Conservation (phyloP, 441 rosid genomes). For the Eruca vesicaria region DNA sequence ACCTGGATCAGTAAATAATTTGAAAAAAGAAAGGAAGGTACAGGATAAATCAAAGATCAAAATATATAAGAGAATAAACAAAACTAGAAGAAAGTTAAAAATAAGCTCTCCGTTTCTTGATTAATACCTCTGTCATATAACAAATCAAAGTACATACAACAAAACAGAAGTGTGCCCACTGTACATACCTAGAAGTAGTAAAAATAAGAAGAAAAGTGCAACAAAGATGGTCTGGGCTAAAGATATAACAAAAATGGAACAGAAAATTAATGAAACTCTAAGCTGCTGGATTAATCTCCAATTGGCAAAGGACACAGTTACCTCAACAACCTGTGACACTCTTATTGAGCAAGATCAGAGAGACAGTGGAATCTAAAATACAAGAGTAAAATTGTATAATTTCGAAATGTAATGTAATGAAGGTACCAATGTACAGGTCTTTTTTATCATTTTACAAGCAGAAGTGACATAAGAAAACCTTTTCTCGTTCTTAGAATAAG, state of each 20-base stretch:
- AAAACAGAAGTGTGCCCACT: slow-evolving; percentile 60
- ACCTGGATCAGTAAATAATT: slow-evolving; percentile 26
- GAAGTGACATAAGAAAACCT: slow-evolving; percentile 78
- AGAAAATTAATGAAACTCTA: slow-evolving; percentile 15
- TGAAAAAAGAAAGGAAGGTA: background rate
- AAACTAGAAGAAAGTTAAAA: slow-evolving; percentile 27
- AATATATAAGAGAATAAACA: slow-evolving; percentile 24
- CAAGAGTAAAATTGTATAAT: slow-evolving; percentile 39
- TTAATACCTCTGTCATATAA: slow-evolving; percentile 78
- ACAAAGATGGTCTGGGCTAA: slow-evolving; percentile 34
- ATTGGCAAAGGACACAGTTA: slow-evolving; percentile 19
- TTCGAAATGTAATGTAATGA: slow-evolving; percentile 36
- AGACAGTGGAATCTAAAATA: slow-evolving; percentile 44
- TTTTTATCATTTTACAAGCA: slow-evolving; percentile 61
- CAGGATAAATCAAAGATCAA: slow-evolving; percentile 17
- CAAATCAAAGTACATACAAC: slow-evolving; percentile 58
- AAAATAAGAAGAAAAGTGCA: slow-evolving; percentile 43
- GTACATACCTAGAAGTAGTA: slow-evolving; percentile 56
- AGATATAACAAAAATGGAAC: slow-evolving; percentile 25
- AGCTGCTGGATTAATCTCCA: slow-evolving; percentile 18
- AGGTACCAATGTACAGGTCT: slow-evolving; percentile 43
- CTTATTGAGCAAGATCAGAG: no score
- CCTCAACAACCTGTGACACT: slow-evolving; percentile 41
- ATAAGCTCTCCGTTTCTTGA: slow-evolving; percentile 55
- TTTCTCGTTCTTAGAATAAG: slow-evolving; percentile 68